Evolutionary conservation across 2,329 filamentous ascomycete genomes (phyloP), one percentile per base, ranked within the genome.

Genomic region (Teratosphaeria zuluensis): DNA sequence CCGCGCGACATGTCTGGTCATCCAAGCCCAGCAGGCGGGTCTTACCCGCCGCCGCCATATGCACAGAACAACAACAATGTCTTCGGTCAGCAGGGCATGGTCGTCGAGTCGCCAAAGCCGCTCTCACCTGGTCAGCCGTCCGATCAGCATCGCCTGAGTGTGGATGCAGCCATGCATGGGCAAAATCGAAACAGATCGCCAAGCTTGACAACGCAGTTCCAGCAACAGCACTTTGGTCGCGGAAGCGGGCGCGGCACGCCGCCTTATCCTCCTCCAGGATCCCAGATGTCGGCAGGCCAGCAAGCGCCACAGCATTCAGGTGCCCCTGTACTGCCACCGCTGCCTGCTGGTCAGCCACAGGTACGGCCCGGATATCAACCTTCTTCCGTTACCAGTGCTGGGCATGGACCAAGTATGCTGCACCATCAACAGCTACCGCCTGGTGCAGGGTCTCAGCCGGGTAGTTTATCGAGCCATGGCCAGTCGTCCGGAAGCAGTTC

Each of bases 101-200:
- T 95, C 77, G 94, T 88, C 2, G 90, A 96, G 73, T 95, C 89
- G 64, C 90, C 91, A 0, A 95, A 92, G 69, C 87, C 91, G 3
- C 78, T 95, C 48, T 91, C 86, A 61, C 87, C 88, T n/a, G 80
- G 80, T 19, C 78, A 78, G 59, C 76, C 78, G 62, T 54, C 63
- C 42, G 76, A 80, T 61, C 69, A 74, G 21, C 78, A 81, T 58
- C 70, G 79, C 21, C 78, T 86, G 55, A 83, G 84, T 63, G 73
- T 80, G 16, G 73, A 81, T 61, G 75, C 60, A 19, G 66, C 69
- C 48, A 68, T 77, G 56, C 57, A 58, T 30, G 54, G 53, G 28
- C 51, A 62, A 51, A 76, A 74, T 51, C 79, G 84, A 59, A 84
- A 86, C 62, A 80, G 83, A 57, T 88, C 85, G 33, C 85, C 85